Conservation (phyloP, 495 filamentous ascomycete genomes). For the Penicilliopsis zonata region DNA sequence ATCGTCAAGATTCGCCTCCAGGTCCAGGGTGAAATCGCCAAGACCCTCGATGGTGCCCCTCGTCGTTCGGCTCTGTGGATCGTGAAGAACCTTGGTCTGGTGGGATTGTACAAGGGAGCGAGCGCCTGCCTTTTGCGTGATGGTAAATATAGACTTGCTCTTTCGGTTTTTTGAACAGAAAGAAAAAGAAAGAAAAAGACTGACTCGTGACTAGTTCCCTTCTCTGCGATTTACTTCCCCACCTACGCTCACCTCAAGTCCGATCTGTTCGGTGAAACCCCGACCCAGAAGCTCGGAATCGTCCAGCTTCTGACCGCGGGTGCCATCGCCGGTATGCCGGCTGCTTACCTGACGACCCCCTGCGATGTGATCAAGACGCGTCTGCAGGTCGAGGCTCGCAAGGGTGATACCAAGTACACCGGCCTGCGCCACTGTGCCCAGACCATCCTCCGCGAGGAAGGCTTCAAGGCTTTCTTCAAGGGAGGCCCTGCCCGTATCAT, state of each 20-base stretch:
- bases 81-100: conserved; percentile 84
- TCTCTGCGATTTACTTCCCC: conserved; percentile 98
- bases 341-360: conserved; percentile 92
- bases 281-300: conserved; percentile 82
- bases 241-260: conserved; percentile 89
- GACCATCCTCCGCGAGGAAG: conserved; percentile 80
- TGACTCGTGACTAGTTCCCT: conserved; percentile 50
- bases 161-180: too few relatives aligned
- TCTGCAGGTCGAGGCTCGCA: conserved; percentile 91
- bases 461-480: conserved; percentile 95
- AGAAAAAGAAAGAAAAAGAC: too few relatives aligned
- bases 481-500: conserved; percentile 90
- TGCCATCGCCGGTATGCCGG: conserved; percentile 97
- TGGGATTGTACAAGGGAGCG: conserved; percentile 96
- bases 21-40: conserved; percentile 91
- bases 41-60: conserved; percentile 70
- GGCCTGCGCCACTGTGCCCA: conserved; percentile 75
- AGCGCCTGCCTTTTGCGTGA: conserved; percentile 90
- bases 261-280: conserved; percentile 83
- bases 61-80: conserved; percentile 96
- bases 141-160: too few relatives aligned
- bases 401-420: conserved; percentile 80
- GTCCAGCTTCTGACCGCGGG: conserved; percentile 88
- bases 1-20: conserved; percentile 99
- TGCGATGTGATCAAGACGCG: conserved; percentile 99